These are phyloP conservation scores for Diaporthe citriasiana DNA, from an alignment of 2,329 filamentous ascomycete species.

Conservation along the genomic window DNA sequence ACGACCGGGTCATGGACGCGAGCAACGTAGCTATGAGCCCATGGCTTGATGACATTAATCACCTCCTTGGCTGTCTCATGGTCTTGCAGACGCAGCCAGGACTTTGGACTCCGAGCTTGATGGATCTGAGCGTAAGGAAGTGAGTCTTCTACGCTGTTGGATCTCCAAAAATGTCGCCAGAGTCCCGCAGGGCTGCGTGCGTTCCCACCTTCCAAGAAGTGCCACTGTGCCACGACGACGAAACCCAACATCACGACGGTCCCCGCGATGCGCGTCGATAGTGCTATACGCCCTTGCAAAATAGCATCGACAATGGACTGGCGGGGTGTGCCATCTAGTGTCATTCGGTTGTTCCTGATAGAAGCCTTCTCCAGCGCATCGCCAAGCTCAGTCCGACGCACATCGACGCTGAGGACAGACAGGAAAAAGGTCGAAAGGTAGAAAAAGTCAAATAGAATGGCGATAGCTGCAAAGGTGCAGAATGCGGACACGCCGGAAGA, in stretches of 20 bases:
- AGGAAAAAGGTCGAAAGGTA: constrained; percentile 86
- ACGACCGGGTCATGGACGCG: constrained; percentile 81
- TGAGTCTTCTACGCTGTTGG: constrained; percentile 47
- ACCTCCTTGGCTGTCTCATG: constrained; percentile 84
- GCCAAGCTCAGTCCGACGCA: constrained; percentile 80
- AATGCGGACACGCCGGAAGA: constrained; percentile 81
- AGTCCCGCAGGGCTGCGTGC: constrained; percentile 26
- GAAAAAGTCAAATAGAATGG: constrained; percentile 82
- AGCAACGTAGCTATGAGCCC: constrained; percentile 79
- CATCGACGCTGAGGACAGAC: constrained; percentile 83
- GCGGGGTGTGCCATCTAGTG: constrained; percentile 48
- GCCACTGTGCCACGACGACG: constrained; percentile 81
- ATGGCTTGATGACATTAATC: constrained; percentile 81
- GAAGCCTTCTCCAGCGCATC: constrained; percentile 76
- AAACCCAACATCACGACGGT: constrained; percentile 81
- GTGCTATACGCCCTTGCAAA: constrained; percentile 73
- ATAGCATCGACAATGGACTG: constrained; percentile 73
- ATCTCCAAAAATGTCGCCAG: constrained; percentile 51
- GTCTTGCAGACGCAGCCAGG: constrained; percentile 83
- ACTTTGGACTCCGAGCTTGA: constrained; percentile 80
- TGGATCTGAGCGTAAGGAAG: constrained; percentile 72
- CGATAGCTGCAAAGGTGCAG: constrained; percentile 82
- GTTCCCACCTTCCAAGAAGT: constrained; percentile 72
- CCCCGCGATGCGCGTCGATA: constrained; percentile 82
- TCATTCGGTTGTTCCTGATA: constrained; percentile 55